Base-by-base conservation (phyloP, 108 stramenopile species). In the Fragilaria crotonensis region DNA sequence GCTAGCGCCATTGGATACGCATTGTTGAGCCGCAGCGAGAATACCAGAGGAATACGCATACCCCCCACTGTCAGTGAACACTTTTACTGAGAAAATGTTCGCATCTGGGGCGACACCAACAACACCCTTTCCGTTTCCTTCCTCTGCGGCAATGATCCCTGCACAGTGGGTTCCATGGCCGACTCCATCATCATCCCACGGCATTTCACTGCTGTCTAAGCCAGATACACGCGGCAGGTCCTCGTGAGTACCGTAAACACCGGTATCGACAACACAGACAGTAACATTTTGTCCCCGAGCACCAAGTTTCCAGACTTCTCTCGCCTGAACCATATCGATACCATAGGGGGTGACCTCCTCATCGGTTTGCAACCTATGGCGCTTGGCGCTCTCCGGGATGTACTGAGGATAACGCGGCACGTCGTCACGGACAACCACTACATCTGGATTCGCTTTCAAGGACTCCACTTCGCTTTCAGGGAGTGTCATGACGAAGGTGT, bases 131-230 rank as follows among this genome's bases (percentile, higher is more conserved):
- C 45, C 45, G 22, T 46, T 46, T 2, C 22, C 22, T 17, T 25
- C 22, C 22, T 46, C 27, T 11, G 79, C 83, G 4, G 72, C 75
- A 50, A 86, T 70, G 30, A 77, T 79, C 1, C 84, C 84, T 0
- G 81, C 73, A 53, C 73, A 54, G 46, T 82, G 81, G 3, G 81
- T 86, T 1, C 84, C 84, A 62, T 84, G 83, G 2, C 67, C 66
- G 26, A 9, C 7, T 21, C 62, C 60, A 62, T 84, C 79, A 29
- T 52, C 53, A 33, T 63, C 36, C 78, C 78, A 79, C 21, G 73
- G 67, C 11, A 71, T 31, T 28, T 74, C 76, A 5, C 44, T 48
- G 41, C 33, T 65, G 47, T 27, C 56, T 21, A 19, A 19, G 51
- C 21, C 60, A 23, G 48, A 68, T 25, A 23, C 45, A n/a, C 41